Base-by-base conservation (phyloP, 768 basidiomycete genomes). In the Sistotremastrum suecicum region DNA sequence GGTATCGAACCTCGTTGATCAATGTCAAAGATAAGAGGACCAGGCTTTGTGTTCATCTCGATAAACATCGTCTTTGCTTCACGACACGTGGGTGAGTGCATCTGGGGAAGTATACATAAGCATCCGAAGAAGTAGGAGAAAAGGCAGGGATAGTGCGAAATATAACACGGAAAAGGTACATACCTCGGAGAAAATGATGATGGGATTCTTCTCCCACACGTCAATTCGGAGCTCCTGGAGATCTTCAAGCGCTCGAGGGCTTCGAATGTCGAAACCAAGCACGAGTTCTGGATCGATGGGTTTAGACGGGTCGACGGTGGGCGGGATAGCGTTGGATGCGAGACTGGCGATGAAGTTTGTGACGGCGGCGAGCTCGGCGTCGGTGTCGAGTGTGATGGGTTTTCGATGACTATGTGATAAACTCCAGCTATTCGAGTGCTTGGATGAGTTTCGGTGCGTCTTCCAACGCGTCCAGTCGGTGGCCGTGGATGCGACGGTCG, bases 281-380 rank as follows among this genome's bases (percentile, higher is more conserved):
- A 90, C 72, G 47, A 88, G 74, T 54, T 85, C 74, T 3, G 87
- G 83, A 58, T 89, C 85, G 48, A 88, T 75, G 5, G 83, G 74
- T 7, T 53, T 51, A 7, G 67, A 53, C 0, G 86, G 80, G 54
- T 88, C 74, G 39, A 86, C 71, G 5, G 66, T 65, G 0, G 64
- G 57, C 1, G 87, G 84, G 47, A 90, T 75, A 46, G 79, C 69
- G 60, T 88, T 88, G 59, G 82, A 76, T 0, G 82, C 75, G 20
- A 85, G 68, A 43, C 79, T 78, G 0, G 76, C 76, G 37, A 88
- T 66, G 61, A 87, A 88, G 47, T 74, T 75, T 2, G 80, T 72
- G 41, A 86, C 63, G 3, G 85, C 82, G 2, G 82, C 83, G 12
- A 88, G 72, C 56, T 88, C 85, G 56, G 86, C 71, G 0, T 63